Evolutionary conservation across 2,329 filamentous ascomycete species (phyloP).

Genomic region (Pseudogymnoascus sp.): DNA sequence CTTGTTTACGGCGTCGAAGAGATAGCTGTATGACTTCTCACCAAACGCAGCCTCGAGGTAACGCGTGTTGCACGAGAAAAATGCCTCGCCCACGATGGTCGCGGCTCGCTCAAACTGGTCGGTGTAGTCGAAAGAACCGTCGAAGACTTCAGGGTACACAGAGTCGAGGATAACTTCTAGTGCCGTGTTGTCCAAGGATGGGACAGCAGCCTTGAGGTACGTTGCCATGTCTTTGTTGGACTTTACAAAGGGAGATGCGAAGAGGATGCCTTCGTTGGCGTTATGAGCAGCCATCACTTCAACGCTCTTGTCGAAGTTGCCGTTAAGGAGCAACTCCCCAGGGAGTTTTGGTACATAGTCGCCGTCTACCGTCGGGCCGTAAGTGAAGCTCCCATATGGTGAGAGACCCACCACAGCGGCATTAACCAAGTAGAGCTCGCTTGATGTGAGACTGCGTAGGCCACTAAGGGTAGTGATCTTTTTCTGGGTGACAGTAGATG

Average conservation of each 20-base stretch:
- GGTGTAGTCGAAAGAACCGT: slow-evolving; percentile 36
- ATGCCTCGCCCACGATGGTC: slow-evolving; percentile 34
- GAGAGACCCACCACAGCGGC: slow-evolving; percentile 9
- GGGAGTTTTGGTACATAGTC: slow-evolving; percentile 38
- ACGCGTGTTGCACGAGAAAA: slow-evolving; percentile 43
- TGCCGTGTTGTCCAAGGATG: slow-evolving; percentile 18
- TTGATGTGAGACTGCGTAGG: slow-evolving; percentile 12
- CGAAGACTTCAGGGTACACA: slow-evolving; percentile 42
- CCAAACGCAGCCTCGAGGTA: slow-evolving; percentile 38
- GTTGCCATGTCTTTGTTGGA: neutral
- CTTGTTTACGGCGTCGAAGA: slow-evolving; percentile 40
- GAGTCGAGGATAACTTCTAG: slow-evolving; percentile 23
- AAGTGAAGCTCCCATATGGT: slow-evolving; percentile 19
- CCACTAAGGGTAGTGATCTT: slow-evolving; percentile 12
- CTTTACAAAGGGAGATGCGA: slow-evolving; percentile 28
- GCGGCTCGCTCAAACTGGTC: slow-evolving; percentile 34
- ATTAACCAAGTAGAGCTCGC: slow-evolving; percentile 15
- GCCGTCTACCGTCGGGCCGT: slow-evolving; percentile 39
- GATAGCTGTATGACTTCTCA: slow-evolving; percentile 41
- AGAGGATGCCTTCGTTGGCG: slow-evolving; percentile 32
- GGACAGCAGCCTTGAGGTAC: slow-evolving; percentile 14
- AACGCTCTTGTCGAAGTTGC: slow-evolving; percentile 35
- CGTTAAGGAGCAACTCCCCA: slow-evolving; percentile 34
- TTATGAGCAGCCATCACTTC: slow-evolving; percentile 38
- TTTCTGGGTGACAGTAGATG: slow-evolving; percentile 3